Conservation (phyloP, 2,329 filamentous ascomycete genomes). For the Penicillium decumbens region DNA sequence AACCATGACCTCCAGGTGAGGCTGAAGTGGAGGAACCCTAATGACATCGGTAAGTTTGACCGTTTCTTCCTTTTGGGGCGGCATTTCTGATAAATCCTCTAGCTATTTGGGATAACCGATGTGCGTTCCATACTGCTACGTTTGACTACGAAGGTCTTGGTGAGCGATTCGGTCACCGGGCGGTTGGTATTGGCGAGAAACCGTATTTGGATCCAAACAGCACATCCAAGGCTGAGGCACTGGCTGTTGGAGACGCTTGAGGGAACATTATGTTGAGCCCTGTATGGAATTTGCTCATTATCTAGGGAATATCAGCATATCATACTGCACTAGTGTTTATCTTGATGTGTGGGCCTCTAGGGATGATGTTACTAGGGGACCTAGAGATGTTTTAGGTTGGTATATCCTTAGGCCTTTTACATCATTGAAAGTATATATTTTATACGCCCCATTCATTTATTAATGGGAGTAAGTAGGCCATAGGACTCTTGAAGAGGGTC, state of each 20-base stretch:
- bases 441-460: too few relatives aligned
- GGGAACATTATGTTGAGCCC: neutral
- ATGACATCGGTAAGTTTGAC: slow-evolving; percentile 42
- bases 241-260: slow-evolving; percentile 5
- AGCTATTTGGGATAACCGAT: slow-evolving; percentile 37
- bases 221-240: slow-evolving; percentile 15
- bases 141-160: slow-evolving; percentile 32
- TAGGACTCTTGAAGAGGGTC: neutral
- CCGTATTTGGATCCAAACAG: slow-evolving; percentile 34
- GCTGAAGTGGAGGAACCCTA: slow-evolving; percentile 47
- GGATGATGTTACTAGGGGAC: neutral
- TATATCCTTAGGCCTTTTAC: neutral
- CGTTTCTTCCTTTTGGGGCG: neutral
- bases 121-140: slow-evolving; percentile 28
- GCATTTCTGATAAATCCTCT: neutral
- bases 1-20: slow-evolving; percentile 52
- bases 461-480: neutral
- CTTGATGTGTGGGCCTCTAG: too few relatives aligned
- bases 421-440: neutral
- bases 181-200: slow-evolving; percentile 32
- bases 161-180: slow-evolving; percentile 28
- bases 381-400: neutral
- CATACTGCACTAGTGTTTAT: too few relatives aligned
- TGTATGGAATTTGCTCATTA: neutral
- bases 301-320: neutral